Percentiles rank a stretch among this genome's conserved stretches.
Conservation (phyloP, 202 grass and related monocot species). For the Tripidium arundinaceum region DNA sequence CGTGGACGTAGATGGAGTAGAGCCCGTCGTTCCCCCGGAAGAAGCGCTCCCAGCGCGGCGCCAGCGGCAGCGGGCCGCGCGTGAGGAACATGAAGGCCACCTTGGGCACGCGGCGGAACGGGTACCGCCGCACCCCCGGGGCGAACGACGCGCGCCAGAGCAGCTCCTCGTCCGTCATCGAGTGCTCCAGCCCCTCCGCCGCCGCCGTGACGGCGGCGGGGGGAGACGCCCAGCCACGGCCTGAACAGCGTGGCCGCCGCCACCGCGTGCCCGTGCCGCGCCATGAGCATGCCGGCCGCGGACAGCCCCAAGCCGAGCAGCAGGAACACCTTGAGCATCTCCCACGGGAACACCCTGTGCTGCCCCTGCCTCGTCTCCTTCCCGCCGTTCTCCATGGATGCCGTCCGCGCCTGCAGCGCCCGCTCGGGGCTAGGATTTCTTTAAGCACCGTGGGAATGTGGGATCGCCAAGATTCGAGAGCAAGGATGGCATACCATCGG, state of each 20-base stretch:
- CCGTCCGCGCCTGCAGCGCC: slow-evolving; percentile 59
- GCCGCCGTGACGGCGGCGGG: not conserved
- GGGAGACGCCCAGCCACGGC: slow-evolving; percentile 33
- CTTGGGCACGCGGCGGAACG: slow-evolving; percentile 67
- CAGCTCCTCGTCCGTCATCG: slow-evolving; percentile 80
- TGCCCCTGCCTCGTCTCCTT: slow-evolving; percentile 55
- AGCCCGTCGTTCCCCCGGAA: slow-evolving; percentile 58
- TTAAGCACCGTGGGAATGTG: not conserved
- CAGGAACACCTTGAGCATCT: slow-evolving; percentile 61
- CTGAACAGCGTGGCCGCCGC: slow-evolving; percentile 47
- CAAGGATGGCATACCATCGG: not conserved
- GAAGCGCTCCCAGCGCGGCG: slow-evolving; percentile 83
- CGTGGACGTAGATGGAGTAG: slow-evolving; percentile 86
- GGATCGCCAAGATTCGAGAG: slow-evolving; percentile 27
- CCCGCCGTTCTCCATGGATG: slow-evolving; percentile 57
- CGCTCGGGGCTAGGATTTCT: not conserved
- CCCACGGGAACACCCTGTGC: slow-evolving; percentile 40
- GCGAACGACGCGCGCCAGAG: slow-evolving; percentile 87
- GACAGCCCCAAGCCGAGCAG: slow-evolving; percentile 66
- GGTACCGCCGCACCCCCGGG: slow-evolving; percentile 56
- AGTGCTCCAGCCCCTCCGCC: slow-evolving; percentile 43
- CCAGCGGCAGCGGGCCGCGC: slow-evolving; percentile 70
- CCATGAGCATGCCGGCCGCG: slow-evolving; percentile 60
- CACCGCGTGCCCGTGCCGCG: slow-evolving; percentile 32
- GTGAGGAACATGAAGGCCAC: slow-evolving; percentile 99